These are phyloP conservation scores for Guadua angustifolia DNA, from an alignment of 176 grass and related monocot genomes.

Conservation along the genomic window DNA sequence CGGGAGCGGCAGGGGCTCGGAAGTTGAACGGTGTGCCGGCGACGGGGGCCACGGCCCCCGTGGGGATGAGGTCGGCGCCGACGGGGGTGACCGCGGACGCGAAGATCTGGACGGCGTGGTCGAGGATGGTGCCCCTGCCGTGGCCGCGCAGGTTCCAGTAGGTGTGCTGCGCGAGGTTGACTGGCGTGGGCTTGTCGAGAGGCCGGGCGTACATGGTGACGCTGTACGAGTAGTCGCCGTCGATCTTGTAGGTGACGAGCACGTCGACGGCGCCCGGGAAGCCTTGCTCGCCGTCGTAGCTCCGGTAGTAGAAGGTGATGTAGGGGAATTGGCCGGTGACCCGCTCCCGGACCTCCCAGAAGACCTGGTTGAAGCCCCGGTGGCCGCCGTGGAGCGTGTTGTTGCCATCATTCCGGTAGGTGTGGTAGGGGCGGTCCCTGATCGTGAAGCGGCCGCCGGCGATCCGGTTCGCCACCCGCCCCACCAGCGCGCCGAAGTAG, in stretches of 20 bases:
- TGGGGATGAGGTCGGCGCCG: slow-evolving; percentile 66
- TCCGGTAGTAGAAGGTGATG: slow-evolving; percentile 87
- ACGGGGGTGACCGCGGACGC: slow-evolving; percentile 62
- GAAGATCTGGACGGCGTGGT: slow-evolving; percentile 66
- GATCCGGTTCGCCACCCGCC: slow-evolving; percentile 86
- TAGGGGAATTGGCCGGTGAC: slow-evolving; percentile 68
- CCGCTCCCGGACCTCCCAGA: slow-evolving; percentile 72
- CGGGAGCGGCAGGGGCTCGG: slow-evolving; percentile 28
- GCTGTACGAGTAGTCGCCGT: slow-evolving; percentile 61
- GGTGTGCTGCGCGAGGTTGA: slow-evolving; percentile 86
- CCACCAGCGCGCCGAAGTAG: slow-evolving; percentile 87
- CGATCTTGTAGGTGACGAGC: slow-evolving; percentile 85
- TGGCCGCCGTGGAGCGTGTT: slow-evolving; percentile 86
- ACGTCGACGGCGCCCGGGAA: slow-evolving; percentile 79
- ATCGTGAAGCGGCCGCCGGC: slow-evolving; percentile 68
- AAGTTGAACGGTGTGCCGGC: slow-evolving; percentile 79
- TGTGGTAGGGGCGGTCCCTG: slow-evolving; percentile 47
- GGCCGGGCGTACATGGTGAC: slow-evolving; percentile 77
- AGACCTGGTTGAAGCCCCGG: slow-evolving; percentile 82
- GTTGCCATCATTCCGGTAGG: slow-evolving; percentile 71
- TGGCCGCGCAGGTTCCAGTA: slow-evolving; percentile 94
- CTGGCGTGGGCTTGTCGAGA: slow-evolving; percentile 58
- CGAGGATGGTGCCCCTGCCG: slow-evolving; percentile 52
- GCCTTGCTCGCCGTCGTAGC: slow-evolving; percentile 92
- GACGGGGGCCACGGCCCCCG: slow-evolving; percentile 56